Evolutionary conservation across 495 filamentous ascomycete genomes (phyloP).

Genomic region (Penicillium mononematosum): DNA sequence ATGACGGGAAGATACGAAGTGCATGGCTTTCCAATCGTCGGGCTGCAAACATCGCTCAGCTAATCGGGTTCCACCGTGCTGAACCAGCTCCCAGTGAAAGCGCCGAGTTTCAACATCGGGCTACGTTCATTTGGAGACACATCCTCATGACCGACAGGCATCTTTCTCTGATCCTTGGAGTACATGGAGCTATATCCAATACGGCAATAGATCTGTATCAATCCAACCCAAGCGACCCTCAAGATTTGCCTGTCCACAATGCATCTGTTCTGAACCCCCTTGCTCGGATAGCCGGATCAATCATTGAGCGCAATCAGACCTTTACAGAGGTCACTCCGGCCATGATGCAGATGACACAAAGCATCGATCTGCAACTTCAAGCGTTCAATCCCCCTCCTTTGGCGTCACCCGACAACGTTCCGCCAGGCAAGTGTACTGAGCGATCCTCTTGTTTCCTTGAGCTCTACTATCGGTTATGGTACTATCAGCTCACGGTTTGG

Average conservation of each 20-base stretch:
- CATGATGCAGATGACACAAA: conserved; percentile 45
- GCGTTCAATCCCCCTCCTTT: conserved; percentile 23
- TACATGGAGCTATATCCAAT: conserved; percentile 16
- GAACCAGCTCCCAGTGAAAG: not conserved
- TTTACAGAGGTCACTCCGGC: conserved; percentile 30
- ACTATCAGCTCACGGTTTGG: conserved; percentile 35
- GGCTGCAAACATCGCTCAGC: conserved; percentile 19
- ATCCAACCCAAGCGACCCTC: not conserved
- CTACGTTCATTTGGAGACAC: conserved; percentile 12
- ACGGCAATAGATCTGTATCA: conserved; percentile 11
- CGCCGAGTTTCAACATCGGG: not conserved
- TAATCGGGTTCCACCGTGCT: conserved; percentile 20
- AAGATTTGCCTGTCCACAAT: not conserved
- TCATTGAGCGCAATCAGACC: conserved; percentile 50
- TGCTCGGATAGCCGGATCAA: conserved; percentile 37
- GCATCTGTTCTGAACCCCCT: conserved; percentile 15
- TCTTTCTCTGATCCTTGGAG: conserved; percentile 19
- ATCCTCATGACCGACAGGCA: conserved; percentile 16
- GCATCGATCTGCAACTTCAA: conserved; percentile 15
- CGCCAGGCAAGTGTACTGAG: conserved; percentile 32
- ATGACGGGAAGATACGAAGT: conserved; percentile 22
- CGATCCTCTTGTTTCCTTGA: conserved; percentile 6
- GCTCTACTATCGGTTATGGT: conserved; percentile 19
- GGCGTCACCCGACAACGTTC: conserved; percentile 26
- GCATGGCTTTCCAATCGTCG: conserved; percentile 25